A percentile compares a stretch with the other conserved stretches of the same genome.
Conservation (phyloP, 768 basidiomycete genomes). For the Paxillus rubicundulus region DNA sequence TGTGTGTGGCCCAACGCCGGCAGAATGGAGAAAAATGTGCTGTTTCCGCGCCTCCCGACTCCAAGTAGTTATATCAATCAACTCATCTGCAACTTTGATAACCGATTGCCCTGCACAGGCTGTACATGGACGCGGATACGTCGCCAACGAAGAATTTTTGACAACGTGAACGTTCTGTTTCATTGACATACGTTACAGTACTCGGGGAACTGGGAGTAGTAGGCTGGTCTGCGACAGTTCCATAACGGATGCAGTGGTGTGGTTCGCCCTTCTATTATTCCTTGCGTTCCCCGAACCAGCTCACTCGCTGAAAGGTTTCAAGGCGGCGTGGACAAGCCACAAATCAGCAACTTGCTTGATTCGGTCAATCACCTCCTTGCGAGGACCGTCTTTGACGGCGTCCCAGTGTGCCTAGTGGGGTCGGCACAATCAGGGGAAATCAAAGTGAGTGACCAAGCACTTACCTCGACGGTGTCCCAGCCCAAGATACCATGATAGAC, state of each 20-base stretch:
- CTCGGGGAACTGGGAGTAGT: background rate
- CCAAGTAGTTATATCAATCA: background rate
- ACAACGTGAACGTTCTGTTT: background rate
- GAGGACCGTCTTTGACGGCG: slow-evolving; percentile 28
- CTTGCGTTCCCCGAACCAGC: background rate
- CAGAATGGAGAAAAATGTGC: background rate
- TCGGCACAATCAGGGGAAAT: background rate
- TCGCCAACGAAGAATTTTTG: background rate
- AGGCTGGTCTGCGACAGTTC: background rate
- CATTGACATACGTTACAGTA: background rate
- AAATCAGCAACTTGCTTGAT: slow-evolving; percentile 27
- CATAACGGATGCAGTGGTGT: background rate
- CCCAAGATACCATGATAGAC: slow-evolving; percentile 33
- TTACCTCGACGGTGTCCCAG: slow-evolving; percentile 36
- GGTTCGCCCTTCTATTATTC: background rate
- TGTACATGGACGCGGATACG: background rate
- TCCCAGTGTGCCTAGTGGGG: slow-evolving; percentile 34
- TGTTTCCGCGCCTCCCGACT: background rate
- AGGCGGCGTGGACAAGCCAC: slow-evolving; percentile 30
- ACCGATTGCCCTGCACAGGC: background rate
- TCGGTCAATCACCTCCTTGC: slow-evolving; percentile 27
- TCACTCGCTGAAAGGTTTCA: slow-evolving; percentile 14
- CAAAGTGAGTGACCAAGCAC: background rate
- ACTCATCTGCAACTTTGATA: background rate
- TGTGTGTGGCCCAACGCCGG: background rate